Evolutionary conservation across 139 green algal species (phyloP).

Genomic region (Coelastrella sp.): DNA sequence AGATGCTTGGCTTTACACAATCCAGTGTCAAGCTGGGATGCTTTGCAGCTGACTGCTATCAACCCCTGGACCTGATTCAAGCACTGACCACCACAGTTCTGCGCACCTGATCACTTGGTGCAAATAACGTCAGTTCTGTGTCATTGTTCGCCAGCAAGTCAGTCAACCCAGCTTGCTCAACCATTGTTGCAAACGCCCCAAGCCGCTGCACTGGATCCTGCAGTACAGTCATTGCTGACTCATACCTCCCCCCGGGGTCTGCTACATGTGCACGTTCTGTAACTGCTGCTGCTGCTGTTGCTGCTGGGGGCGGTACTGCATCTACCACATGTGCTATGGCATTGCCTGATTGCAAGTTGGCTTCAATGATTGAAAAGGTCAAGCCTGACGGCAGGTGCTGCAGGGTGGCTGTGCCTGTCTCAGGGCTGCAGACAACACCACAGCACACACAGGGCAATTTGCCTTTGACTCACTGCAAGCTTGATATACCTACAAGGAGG

Average conservation of each 20-base stretch:
- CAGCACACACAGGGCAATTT: too few relatives aligned
- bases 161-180: background rate
- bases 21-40: too few relatives aligned
- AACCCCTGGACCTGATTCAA: too few relatives aligned
- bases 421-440: too few relatives aligned
- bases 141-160: background rate
- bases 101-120: constrained; percentile 10
- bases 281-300: background rate
- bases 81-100: background rate
- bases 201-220: constrained; percentile 9
- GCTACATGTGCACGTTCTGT: background rate
- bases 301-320: background rate
- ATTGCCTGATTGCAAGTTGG: constrained; percentile 24
- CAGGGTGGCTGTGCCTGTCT: background rate
- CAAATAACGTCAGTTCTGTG: constrained; percentile 14
- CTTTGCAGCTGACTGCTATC: too few relatives aligned
- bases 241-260: background rate
- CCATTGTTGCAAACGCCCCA: constrained; percentile 2
- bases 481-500: background rate
- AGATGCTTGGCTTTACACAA: too few relatives aligned
- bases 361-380: background rate
- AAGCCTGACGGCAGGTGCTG: background rate
- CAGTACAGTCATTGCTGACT: constrained; percentile 9
- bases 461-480: background rate
- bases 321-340: constrained; percentile 19